Percentiles rank a stretch among this genome's conserved stretches.
Evolutionary conservation across 2,329 filamentous ascomycete genomes (phyloP).

Genomic region (Lachnellula subtilissima): DNA sequence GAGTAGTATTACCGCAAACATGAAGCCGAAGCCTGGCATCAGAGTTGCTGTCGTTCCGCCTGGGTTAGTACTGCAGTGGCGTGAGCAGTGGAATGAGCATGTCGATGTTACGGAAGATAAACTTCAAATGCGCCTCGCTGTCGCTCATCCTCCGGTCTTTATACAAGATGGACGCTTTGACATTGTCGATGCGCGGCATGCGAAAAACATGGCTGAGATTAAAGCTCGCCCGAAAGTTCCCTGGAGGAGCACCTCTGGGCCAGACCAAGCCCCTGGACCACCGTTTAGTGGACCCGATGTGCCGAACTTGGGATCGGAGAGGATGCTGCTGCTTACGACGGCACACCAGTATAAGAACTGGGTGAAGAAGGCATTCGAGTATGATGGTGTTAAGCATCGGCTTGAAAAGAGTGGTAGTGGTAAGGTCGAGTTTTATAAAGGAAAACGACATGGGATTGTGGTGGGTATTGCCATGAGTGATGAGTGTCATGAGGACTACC

Average conservation of each 20-base stretch:
- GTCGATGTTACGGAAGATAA: constrained; percentile 6
- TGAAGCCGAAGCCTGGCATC: constrained; percentile 14
- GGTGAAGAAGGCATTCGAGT: constrained; percentile 7
- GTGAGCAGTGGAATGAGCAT: constrained; percentile 16
- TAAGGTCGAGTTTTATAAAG: background rate
- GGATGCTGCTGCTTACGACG: constrained; percentile 17
- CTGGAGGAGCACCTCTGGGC: background rate
- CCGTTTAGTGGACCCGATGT: background rate
- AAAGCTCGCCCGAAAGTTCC: background rate
- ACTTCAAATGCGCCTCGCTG: constrained; percentile 12
- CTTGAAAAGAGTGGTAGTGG: background rate
- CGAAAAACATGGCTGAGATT: background rate
- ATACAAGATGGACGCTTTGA: background rate
- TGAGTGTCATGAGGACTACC: constrained; percentile 19
- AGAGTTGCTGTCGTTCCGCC: constrained; percentile 18
- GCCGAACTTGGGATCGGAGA: constrained; percentile 7
- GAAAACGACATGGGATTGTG: constrained; percentile 7
- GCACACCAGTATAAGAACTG: constrained; percentile 4
- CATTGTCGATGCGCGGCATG: background rate
- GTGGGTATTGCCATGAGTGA: constrained; percentile 23
- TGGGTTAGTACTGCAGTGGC: constrained; percentile 13
- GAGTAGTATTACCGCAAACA: constrained; percentile 5
- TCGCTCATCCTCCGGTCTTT: constrained; percentile 8
- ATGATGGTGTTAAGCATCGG: background rate
- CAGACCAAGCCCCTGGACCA: background rate